phyloP scores from a whole-genome alignment of 768 basidiomycete species.

The Cyclocybe cylindracea region DNA sequence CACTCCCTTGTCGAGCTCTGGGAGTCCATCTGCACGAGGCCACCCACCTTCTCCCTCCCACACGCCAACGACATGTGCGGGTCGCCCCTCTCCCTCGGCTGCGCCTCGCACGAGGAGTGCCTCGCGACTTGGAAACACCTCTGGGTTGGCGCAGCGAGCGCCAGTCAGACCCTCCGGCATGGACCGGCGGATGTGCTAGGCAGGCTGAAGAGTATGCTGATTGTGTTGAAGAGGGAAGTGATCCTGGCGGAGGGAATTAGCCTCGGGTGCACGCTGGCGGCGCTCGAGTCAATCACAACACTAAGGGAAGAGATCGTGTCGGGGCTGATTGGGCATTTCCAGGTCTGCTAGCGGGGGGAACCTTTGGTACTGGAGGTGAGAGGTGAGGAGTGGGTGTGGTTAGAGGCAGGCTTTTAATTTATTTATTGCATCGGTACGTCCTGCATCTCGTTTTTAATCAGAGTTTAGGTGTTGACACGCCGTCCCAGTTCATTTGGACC shows the following conservation, averaged over 20 bases:
- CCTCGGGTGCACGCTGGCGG: slow-evolving; percentile 43
- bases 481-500: no score
- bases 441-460: no score
- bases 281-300: slow-evolving; percentile 41
- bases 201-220: slow-evolving; percentile 47
- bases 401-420: not conserved
- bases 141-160: slow-evolving; percentile 52
- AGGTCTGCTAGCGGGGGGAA: slow-evolving; percentile 8
- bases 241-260: slow-evolving; percentile 34
- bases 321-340: slow-evolving; percentile 39
- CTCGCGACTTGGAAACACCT: slow-evolving; percentile 47
- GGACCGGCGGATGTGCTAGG: slow-evolving; percentile 61
- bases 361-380: not conserved
- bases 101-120: slow-evolving; percentile 53
- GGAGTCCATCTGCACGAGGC: slow-evolving; percentile 49
- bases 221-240: slow-evolving; percentile 36
- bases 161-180: slow-evolving; percentile 43
- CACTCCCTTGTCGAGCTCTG: slow-evolving; percentile 54
- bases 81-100: slow-evolving; percentile 25
- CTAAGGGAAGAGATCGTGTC: slow-evolving; percentile 43
- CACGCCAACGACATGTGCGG: no score
- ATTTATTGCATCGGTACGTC: no score
- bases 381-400: not conserved
- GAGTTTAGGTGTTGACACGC: no score
- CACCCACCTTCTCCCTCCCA: slow-evolving; percentile 38